A percentile compares a stretch with the other conserved stretches of the same genome.
Conservation (phyloP, 495 filamentous ascomycete species). For the Astrothelium subdiscretum region DNA sequence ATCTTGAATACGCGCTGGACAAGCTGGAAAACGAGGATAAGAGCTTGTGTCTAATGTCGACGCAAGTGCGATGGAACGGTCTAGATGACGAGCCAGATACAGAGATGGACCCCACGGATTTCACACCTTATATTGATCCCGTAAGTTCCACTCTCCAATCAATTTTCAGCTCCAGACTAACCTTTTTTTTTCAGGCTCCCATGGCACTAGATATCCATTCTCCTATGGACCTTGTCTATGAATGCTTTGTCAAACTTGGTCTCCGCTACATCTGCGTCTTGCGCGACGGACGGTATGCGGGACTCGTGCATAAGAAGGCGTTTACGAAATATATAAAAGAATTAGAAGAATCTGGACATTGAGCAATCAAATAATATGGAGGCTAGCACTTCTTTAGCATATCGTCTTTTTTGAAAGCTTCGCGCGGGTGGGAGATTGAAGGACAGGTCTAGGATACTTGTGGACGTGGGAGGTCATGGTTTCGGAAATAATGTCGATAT, state of each 20-base stretch:
- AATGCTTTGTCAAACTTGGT: conserved; percentile 92
- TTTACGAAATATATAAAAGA: conserved; percentile 93
- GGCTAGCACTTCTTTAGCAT: not conserved
- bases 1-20: conserved; percentile 89
- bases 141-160: not conserved
- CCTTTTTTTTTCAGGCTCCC: conserved; percentile 49
- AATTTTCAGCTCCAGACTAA: too few species aligned
- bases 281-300: conserved; percentile 71
- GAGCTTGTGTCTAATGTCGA: conserved; percentile 69
- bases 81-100: conserved; percentile 43
- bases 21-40: conserved; percentile 61
- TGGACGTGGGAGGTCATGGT: not conserved
- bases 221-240: conserved; percentile 91
- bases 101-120: conserved; percentile 58
- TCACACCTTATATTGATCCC: conserved; percentile 84
- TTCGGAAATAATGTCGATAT: not conserved
- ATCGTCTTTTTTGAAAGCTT: not conserved
- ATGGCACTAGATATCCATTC: conserved; percentile 78
- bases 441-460: not conserved
- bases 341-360: conserved; percentile 42
- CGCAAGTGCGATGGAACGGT: conserved; percentile 40
- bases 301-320: conserved; percentile 88
- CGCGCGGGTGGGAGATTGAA: not conserved
- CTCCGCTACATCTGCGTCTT: conserved; percentile 87
- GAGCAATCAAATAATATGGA: not conserved